Conservation (phyloP, 1,284 basidiomycete species). For the Malassezia vespertilionis region DNA sequence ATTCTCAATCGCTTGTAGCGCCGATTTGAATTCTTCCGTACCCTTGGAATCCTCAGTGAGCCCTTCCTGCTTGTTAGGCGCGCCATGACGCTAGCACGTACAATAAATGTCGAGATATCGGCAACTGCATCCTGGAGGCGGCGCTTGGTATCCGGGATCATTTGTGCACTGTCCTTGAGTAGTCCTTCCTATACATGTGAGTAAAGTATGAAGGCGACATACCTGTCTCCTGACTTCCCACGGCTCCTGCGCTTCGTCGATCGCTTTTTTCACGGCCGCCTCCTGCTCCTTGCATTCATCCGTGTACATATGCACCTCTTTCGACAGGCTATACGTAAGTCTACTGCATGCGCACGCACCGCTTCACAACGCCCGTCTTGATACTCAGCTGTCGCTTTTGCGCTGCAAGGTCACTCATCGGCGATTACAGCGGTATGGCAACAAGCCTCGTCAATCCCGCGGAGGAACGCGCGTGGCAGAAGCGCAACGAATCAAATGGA, state of each 20-base stretch:
- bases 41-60: neutral
- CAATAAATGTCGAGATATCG: conserved; percentile 8
- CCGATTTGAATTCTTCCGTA: neutral
- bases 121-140: conserved; percentile 6
- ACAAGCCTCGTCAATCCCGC: no score
- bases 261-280: neutral
- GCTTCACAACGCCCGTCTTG: conserved; percentile 22
- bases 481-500: neutral
- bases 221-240: conserved; percentile 15
- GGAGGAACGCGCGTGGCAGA: no score
- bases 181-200: conserved; percentile 8
- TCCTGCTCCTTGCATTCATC: conserved; percentile 13
- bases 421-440: no score
- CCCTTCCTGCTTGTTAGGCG: neutral
- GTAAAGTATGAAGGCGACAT: no score
- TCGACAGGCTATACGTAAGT: conserved; percentile 3
- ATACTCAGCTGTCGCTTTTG: conserved; percentile 24
- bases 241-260: conserved; percentile 3
- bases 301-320: conserved; percentile 9
- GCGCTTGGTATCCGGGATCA: conserved; percentile 13
- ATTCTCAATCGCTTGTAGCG: neutral
- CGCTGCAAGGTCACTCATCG: conserved; percentile 16
- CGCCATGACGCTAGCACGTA: conserved; percentile 2
- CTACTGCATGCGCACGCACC: conserved; percentile 9
- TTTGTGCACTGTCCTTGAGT: conserved; percentile 9